Conservation (phyloP, 2,329 filamentous ascomycete species). For the Alternaria infectoria region DNA sequence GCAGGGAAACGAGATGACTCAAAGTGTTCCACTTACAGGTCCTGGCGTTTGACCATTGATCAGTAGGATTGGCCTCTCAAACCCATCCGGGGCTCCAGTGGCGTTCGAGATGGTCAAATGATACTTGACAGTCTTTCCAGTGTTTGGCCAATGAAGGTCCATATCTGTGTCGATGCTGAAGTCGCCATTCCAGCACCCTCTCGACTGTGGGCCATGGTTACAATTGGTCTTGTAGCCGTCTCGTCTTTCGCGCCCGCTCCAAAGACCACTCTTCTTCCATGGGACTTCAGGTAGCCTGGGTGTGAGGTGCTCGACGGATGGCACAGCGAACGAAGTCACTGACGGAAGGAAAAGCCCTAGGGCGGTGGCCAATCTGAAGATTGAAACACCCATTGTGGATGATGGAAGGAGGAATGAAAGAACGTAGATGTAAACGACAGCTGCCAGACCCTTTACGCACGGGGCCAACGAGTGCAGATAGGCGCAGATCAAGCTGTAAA, state of each 20-base stretch:
- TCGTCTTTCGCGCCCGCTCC: conserved; percentile 8
- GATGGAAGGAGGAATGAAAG: conserved; percentile 10
- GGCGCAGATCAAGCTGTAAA: conserved; percentile 5
- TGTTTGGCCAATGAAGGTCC: conserved; percentile 51
- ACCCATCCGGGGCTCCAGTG: conserved; percentile 56
- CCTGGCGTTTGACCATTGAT: conserved; percentile 58
- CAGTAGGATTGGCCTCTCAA: conserved; percentile 47
- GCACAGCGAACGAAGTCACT: conserved; percentile 25
- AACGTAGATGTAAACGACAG: conserved; percentile 8
- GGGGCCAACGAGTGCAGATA: conserved; percentile 5
- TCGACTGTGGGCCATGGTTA: conserved; percentile 29
- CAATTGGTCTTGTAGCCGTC: conserved; percentile 23
- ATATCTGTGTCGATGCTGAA: conserved; percentile 54
- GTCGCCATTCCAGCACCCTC: conserved; percentile 34
- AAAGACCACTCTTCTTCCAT: conserved; percentile 30
- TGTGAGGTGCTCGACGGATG: conserved; percentile 7
- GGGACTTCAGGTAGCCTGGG: conserved; percentile 24
- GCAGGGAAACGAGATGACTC: not conserved
- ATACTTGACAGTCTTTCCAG: conserved; percentile 52
- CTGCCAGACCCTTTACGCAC: not conserved
- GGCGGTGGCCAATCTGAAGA: conserved; percentile 8
- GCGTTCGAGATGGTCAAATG: conserved; percentile 52
- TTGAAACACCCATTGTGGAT: conserved; percentile 15
- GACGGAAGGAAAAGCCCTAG: conserved; percentile 22
- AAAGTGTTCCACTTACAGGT: conserved; percentile 46